These are phyloP conservation scores for Xylariaceae sp. DNA, from an alignment of 2,329 filamentous ascomycete species.

Conservation along the genomic window DNA sequence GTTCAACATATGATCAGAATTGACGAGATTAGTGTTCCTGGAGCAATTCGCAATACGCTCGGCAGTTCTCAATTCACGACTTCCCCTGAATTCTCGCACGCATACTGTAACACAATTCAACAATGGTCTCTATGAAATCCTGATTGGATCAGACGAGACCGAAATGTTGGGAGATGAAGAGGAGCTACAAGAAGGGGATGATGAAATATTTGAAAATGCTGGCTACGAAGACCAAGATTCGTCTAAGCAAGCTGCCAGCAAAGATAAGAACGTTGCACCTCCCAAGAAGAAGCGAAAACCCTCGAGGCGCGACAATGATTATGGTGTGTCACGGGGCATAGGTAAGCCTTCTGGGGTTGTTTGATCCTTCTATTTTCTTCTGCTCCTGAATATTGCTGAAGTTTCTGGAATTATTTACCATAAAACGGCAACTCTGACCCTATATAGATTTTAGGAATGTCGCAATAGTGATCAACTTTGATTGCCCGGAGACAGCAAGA, in stretches of 20 bases:
- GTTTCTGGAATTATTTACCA: too few relatives aligned
- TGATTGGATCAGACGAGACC: constrained; percentile 93
- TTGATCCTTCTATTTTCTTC: too few relatives aligned
- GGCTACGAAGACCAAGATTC: constrained; percentile 54
- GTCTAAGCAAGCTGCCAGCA: constrained; percentile 39
- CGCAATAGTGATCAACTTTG: constrained; percentile 93
- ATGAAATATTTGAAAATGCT: constrained; percentile 41
- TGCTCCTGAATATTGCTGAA: too few relatives aligned
- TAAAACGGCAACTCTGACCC: too few relatives aligned
- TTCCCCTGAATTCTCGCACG: constrained; percentile 89
- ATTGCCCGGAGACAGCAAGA: constrained; percentile 84
- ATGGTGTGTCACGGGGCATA: constrained; percentile 94
- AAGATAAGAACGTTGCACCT: constrained; percentile 37
- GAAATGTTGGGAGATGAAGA: constrained; percentile 77
- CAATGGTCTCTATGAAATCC: constrained; percentile 94
- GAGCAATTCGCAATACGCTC: constrained; percentile 97
- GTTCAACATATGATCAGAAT: too few relatives aligned
- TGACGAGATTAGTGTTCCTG: too few relatives aligned
- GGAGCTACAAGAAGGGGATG: constrained; percentile 41
- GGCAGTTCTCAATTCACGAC: constrained; percentile 77
- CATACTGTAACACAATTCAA: constrained; percentile 99
- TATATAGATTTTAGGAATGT: constrained; percentile 98
- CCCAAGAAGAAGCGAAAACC: constrained; percentile 69
- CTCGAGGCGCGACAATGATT: constrained; percentile 78
- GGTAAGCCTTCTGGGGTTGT: too few relatives aligned